These are phyloP conservation scores for Hanseniaspora pseudoguilliermondii DNA, from an alignment of 805 yeast genomes.

Conservation along the genomic window DNA sequence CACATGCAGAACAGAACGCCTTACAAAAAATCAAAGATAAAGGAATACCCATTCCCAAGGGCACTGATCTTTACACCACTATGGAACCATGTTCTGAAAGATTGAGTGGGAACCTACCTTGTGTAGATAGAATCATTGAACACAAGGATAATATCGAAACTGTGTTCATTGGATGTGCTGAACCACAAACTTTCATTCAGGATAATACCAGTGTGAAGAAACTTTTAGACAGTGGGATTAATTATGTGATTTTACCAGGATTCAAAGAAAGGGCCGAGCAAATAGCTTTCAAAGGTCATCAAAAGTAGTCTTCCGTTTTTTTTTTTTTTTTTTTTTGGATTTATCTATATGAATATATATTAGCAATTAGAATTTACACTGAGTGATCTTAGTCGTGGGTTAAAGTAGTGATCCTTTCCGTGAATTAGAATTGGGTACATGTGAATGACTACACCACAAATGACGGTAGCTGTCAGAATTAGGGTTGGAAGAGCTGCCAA, in stretches of 20 bases:
- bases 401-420: neutral
- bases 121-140: slow-evolving; percentile 63
- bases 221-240: slow-evolving; percentile 46
- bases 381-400: neutral
- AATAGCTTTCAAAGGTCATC: slow-evolving; percentile 67
- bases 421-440: neutral
- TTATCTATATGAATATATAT: neutral
- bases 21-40: slow-evolving; percentile 51
- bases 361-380: neutral
- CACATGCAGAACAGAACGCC: slow-evolving; percentile 96
- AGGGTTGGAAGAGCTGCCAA: neutral
- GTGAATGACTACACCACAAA: neutral
- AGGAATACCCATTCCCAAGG: slow-evolving; percentile 44
- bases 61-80: slow-evolving; percentile 77
- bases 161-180: slow-evolving; percentile 83
- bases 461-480: neutral
- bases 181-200: slow-evolving; percentile 80
- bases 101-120: slow-evolving; percentile 80
- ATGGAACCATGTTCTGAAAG: slow-evolving; percentile 95
- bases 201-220: slow-evolving; percentile 52
- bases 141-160: slow-evolving; percentile 41
- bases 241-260: slow-evolving; percentile 72
- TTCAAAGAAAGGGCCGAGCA: slow-evolving; percentile 55
- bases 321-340: neutral
- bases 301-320: slow-evolving; percentile 15